Conservation (phyloP, 176 grass and related monocot genomes). For the Aechmea fasciata region DNA sequence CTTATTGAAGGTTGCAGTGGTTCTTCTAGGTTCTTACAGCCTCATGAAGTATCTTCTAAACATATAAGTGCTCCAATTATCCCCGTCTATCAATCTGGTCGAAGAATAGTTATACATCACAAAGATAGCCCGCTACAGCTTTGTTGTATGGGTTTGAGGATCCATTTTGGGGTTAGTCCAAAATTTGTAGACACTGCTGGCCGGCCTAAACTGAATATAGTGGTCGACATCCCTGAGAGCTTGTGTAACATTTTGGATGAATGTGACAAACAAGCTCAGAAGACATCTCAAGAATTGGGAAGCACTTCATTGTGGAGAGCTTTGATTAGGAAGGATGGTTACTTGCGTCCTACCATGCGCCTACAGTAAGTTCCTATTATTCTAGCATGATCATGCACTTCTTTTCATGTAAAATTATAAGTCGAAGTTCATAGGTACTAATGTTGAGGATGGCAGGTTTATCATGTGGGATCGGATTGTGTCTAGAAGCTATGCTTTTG, state of each 20-base stretch:
- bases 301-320: slow-evolving; percentile 85
- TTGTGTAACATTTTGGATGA: slow-evolving; percentile 53
- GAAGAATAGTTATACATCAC: slow-evolving; percentile 36
- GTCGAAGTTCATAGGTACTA: neutral
- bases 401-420: neutral
- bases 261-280: slow-evolving; percentile 55
- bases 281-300: slow-evolving; percentile 42
- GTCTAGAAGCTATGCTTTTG: too few species aligned
- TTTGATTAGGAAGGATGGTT: slow-evolving; percentile 53
- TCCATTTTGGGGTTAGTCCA: slow-evolving; percentile 53
- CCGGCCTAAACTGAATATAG: slow-evolving; percentile 56
- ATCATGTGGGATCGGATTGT: neutral
- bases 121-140: slow-evolving; percentile 48
- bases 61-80: slow-evolving; percentile 40
- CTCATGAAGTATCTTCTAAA: slow-evolving; percentile 40
- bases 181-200: slow-evolving; percentile 70
- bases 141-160: slow-evolving; percentile 37
- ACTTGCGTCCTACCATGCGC: slow-evolving; percentile 45
- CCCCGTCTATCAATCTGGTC: slow-evolving; percentile 38
- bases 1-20: slow-evolving; percentile 36
- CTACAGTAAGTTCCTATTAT: slow-evolving; percentile 50
- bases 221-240: slow-evolving; percentile 58
- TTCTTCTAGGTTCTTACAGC: slow-evolving; percentile 51
- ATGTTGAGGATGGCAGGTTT: neutral
- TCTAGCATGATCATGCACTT: neutral